phyloP scores from a whole-genome alignment of 306 rosid species.

The Luffa acutangula region DNA sequence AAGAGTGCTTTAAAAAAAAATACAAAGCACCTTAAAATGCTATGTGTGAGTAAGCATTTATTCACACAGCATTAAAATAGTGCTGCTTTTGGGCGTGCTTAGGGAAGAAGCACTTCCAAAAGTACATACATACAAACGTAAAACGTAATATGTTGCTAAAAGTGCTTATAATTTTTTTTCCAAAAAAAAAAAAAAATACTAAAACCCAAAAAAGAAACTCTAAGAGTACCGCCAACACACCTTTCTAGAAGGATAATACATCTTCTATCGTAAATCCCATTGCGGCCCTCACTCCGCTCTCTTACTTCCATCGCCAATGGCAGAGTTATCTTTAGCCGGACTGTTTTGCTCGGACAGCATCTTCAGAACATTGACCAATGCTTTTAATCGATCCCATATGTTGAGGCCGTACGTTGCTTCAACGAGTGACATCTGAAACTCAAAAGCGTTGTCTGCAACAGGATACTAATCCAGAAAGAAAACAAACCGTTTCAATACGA shows the following conservation, averaged over 20 bases:
- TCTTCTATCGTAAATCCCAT: not conserved
- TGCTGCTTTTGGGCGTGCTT: too few relatives aligned
- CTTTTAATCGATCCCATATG: constrained; percentile 83
- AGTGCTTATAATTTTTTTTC: not conserved
- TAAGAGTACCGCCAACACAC: not conserved
- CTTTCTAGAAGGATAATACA: not conserved
- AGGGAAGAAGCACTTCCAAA: too few relatives aligned
- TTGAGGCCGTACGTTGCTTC: constrained; percentile 69
- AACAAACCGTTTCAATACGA: not conserved
- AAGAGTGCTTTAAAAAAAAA: too few relatives aligned
- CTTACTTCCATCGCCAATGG: not conserved
- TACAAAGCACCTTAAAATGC: too few relatives aligned
- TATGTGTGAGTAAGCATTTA: too few relatives aligned
- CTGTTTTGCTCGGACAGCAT: constrained; percentile 51
- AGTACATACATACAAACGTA: not conserved
- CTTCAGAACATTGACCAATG: constrained; percentile 66
- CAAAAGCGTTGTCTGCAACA: constrained; percentile 68
- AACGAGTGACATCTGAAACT: constrained; percentile 75
- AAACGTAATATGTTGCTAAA: not conserved
- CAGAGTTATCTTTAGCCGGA: constrained; percentile 13
- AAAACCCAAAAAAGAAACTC: not conserved
- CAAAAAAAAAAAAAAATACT: not conserved
- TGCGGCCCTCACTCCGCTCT: not conserved
- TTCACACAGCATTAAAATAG: too few relatives aligned
- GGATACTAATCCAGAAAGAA: constrained; percentile 47